Conservation (phyloP, 768 basidiomycete genomes). For the Termitomyces sp. region DNA sequence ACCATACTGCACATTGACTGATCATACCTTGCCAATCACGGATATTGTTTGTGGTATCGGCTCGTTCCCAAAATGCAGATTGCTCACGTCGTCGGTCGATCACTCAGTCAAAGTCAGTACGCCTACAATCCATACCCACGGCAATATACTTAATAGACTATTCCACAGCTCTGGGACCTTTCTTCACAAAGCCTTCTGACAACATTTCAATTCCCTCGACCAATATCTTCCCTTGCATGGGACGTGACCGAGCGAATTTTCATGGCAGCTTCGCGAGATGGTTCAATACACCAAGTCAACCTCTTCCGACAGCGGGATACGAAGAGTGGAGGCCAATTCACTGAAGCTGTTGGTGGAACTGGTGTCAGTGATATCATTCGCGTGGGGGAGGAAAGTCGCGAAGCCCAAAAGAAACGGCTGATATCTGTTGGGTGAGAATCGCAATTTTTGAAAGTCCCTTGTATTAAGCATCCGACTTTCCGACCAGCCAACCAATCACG, state of each 20-base stretch:
- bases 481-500: slow-evolving; percentile 66
- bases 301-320: slow-evolving; percentile 65
- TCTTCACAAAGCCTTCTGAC: slow-evolving; percentile 72
- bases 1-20: slow-evolving; percentile 78
- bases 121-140: background rate
- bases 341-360: slow-evolving; percentile 75
- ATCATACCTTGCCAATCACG: slow-evolving; percentile 90
- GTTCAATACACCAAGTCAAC: slow-evolving; percentile 78
- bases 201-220: slow-evolving; percentile 84
- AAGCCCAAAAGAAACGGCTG: slow-evolving; percentile 52
- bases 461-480: background rate
- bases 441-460: background rate
- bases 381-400: slow-evolving; percentile 52
- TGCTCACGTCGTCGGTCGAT: slow-evolving; percentile 82
- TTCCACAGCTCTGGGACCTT: slow-evolving; percentile 73
- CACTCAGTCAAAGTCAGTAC: slow-evolving; percentile 82
- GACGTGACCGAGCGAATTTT: slow-evolving; percentile 87
- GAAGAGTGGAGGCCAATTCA: slow-evolving; percentile 46
- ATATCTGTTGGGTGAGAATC: slow-evolving; percentile 65
- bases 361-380: slow-evolving; percentile 71
- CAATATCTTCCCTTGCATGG: slow-evolving; percentile 69
- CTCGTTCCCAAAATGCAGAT: slow-evolving; percentile 69
- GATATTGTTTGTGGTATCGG: slow-evolving; percentile 82
- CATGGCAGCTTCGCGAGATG: slow-evolving; percentile 78
- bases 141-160: slow-evolving; percentile 9